Evolutionary conservation across 805 yeast genomes (phyloP), one percentile per base, ranked within the genome.

Genomic region (Torulaspora microellipsoides): DNA sequence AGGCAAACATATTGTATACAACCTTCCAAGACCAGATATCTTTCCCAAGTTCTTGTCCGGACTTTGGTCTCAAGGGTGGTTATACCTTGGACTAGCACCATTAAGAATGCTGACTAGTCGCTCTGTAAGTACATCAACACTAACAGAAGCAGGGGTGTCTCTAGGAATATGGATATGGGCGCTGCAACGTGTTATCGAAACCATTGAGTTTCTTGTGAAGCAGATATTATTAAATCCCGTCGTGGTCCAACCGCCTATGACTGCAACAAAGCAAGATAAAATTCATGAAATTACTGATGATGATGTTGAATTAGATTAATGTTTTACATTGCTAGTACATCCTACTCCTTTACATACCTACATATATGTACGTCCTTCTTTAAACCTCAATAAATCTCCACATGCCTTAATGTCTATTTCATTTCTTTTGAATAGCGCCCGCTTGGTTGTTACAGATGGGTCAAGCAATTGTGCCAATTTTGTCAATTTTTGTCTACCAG

Each of bases 141-240:
- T 35, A n/a, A 38, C 41, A 4, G 43, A 51, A 7, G 46, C 51
- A 3, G 64, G 65, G 29, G 63, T 65, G 33, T 65, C 68, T 4
- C 42, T 65, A 15, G 67, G 66, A 13, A 61, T 65, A 23, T 60
- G 66, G 65, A 37, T 62, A 12, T 62, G 65, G 63, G 66, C 67
- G 1, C 51, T 65, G 31, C 56, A 54, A 31, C 55, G 52, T 28
- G 61, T 61, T 2, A 40, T 64, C 9, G 51, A 53, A 35, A 59
- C 60, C 3, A 33, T 59, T 7, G 64, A 62, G 35, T 55, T 62
- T 34, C 43, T 64, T 17, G 49, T 54, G 12, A 53, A 53, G 13
- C 53, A 54, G 37, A 40, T 61, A 12, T 38, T 52, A n/a, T 29
- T 55, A 9, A 38, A 28, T 2, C 40, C 51, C 29, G 45, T 36